A percentile compares a stretch with the other conserved stretches of the same genome.
Evolutionary conservation across 2,329 filamentous ascomycete species (phyloP).

Genomic region (Teratosphaeria gauchensis): DNA sequence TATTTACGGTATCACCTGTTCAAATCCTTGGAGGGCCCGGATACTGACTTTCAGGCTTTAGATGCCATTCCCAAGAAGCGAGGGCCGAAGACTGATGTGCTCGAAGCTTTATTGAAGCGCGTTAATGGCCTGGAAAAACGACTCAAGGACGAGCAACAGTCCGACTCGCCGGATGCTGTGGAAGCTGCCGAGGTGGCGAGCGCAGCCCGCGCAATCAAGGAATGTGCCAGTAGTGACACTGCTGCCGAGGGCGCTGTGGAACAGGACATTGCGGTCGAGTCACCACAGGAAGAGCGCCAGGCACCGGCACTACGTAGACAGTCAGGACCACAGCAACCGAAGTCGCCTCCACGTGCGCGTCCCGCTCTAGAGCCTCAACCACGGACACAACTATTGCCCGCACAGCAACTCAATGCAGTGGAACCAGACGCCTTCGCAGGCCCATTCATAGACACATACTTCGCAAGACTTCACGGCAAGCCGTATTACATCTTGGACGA

Average conservation of each 20-base stretch:
- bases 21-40: background rate
- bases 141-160: conserved; percentile 49
- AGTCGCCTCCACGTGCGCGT: background rate
- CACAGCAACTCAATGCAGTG: background rate
- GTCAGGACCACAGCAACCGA: background rate
- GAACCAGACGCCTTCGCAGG: conserved; percentile 10
- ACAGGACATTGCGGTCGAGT: background rate
- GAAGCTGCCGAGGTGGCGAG: conserved; percentile 5
- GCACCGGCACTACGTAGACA: background rate
- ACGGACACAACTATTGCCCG: background rate
- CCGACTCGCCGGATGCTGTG: conserved; percentile 26
- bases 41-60: conserved; percentile 26
- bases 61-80: conserved; percentile 85
- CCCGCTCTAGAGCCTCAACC: background rate
- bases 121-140: conserved; percentile 78
- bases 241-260: background rate
- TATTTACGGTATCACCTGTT: conserved; percentile 64
- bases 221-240: background rate
- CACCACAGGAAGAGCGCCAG: background rate
- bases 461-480: conserved; percentile 68
- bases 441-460: conserved; percentile 60
- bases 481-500: conserved; percentile 78
- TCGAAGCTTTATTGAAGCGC: conserved; percentile 73
- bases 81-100: conserved; percentile 80
- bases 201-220: background rate